Base-by-base conservation (phyloP, 176 grass and related monocot species). In the Ensete ventricosum region DNA sequence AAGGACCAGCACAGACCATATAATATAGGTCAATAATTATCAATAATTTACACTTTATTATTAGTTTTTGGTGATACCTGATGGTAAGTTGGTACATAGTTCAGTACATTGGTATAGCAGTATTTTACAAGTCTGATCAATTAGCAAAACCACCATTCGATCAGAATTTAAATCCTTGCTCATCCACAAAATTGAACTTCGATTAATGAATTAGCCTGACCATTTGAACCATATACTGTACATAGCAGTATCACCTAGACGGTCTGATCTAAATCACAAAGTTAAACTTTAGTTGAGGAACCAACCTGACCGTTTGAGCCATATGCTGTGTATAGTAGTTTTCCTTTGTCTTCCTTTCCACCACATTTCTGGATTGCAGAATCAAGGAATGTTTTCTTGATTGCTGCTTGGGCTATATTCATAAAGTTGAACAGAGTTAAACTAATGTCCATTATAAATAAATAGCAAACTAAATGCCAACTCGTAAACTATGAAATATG, bases 291-390 rank as follows among this genome's bases (percentile, higher is more conserved):
- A 55, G 55, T 65, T 50, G 29, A 25, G 49, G 49, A 77, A 64
- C 49, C 49, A 51, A 93, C 95, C 95, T 98, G 95, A 69, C 95
- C 95, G 77, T 76, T 99, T 55, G 95, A 99, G 77, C 95, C 95
- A 58, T 99, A 99, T 64, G 90, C 95, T 9, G 81, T 19, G 76
- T 99, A 99, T 3, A 99, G 78, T 16, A 87, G 89, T 71, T 67
- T 91, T 59, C 95, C 95, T 67, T 99, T 99, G 10, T 99, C 90
- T 94, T 89, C 76, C 19, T 99, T 94, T 26, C 95, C 95, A 70
- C 95, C 90, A 64, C 86, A 84, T 65, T 99, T 99, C 75, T 84
- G 79, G 67, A 99, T 94, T 54, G 95, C 95, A 21, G 86, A 74
- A 57, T 99, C 86, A 67, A 99, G 86, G 62, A 91, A 99, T 2